A percentile compares a stretch with the other conserved stretches of the same genome.
These are phyloP conservation scores for Sclerotinia glacialis DNA, from an alignment of 2,329 filamentous ascomycete genomes.

Conservation along the genomic window DNA sequence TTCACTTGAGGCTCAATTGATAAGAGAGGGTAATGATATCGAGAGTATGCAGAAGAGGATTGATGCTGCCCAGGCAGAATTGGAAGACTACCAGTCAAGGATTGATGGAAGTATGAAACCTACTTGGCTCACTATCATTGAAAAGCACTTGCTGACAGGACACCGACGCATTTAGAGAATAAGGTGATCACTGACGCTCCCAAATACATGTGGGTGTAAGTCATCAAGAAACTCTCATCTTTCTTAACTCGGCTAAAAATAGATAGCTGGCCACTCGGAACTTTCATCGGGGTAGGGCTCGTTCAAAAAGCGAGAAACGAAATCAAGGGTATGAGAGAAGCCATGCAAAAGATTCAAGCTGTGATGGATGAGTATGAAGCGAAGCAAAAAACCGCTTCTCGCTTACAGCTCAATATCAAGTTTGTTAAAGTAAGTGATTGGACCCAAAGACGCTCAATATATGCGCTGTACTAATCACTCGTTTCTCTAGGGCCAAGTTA, in stretches of 20 bases:
- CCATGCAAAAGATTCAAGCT: background rate
- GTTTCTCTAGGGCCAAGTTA: background rate
- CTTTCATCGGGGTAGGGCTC: background rate
- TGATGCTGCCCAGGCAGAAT: background rate
- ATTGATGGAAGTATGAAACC: slow-evolving; percentile 9
- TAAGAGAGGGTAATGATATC: background rate
- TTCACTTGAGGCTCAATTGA: background rate
- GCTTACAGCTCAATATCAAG: slow-evolving; percentile 3
- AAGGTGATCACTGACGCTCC: background rate
- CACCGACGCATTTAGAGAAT: background rate
- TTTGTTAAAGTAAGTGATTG: slow-evolving; percentile 5
- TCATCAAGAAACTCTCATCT: background rate
- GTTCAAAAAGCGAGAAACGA: background rate
- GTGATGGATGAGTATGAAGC: slow-evolving; percentile 9
- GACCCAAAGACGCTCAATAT: accelerated
- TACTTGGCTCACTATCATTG: background rate
- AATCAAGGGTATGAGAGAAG: background rate
- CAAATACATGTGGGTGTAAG: slow-evolving; percentile 15
- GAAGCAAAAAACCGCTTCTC: slow-evolving; percentile 4
- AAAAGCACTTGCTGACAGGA: background rate
- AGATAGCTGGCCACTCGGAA: background rate
- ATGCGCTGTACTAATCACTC: background rate
- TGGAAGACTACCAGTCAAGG: background rate
- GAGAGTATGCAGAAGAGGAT: slow-evolving; percentile 8
- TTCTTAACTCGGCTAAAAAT: background rate